Evolutionary conservation across 805 yeast genomes (phyloP).

Genomic region (Nakazawaea peltata): DNA sequence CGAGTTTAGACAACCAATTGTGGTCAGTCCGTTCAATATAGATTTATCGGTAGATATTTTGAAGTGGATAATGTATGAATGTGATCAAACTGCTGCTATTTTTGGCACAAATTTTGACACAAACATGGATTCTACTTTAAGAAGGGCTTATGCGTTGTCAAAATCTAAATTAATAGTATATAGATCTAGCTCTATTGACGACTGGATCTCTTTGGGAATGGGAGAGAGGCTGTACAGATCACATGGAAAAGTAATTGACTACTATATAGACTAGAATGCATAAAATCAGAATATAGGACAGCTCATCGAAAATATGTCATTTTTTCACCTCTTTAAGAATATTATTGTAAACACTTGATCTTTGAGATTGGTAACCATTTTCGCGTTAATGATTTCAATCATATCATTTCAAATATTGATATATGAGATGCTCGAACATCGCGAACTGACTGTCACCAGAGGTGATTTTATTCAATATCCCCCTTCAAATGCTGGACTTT

Average conservation of each 20-base stretch:
- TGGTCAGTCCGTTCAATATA: constrained; percentile 45
- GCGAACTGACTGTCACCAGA: too few relatives aligned
- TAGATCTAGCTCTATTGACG: constrained; percentile 18
- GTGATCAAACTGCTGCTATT: constrained; percentile 29
- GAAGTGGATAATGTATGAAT: constrained; percentile 45
- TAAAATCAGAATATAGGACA: too few relatives aligned
- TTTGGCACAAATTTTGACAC: constrained; percentile 23
- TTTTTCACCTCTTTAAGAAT: too few relatives aligned
- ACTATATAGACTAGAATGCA: constrained; percentile 3
- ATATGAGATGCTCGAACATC: too few relatives aligned
- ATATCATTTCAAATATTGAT: too few relatives aligned
- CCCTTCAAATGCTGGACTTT: too few relatives aligned
- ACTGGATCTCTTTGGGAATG: constrained; percentile 33
- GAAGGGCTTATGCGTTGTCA: constrained; percentile 21
- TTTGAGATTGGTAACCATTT: too few relatives aligned
- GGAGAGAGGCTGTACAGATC: constrained; percentile 25
- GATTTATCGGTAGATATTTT: constrained; percentile 39
- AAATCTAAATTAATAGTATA: constrained; percentile 16
- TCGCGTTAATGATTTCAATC: too few relatives aligned
- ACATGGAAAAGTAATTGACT: constrained; percentile 11
- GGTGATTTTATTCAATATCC: too few relatives aligned
- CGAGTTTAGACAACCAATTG: constrained; percentile 41
- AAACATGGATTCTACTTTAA: constrained; percentile 17
- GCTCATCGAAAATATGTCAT: neutral
- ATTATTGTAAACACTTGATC: too few relatives aligned